These are phyloP conservation scores for Leccinum boreale DNA, from an alignment of 768 basidiomycete species.

Conservation along the genomic window DNA sequence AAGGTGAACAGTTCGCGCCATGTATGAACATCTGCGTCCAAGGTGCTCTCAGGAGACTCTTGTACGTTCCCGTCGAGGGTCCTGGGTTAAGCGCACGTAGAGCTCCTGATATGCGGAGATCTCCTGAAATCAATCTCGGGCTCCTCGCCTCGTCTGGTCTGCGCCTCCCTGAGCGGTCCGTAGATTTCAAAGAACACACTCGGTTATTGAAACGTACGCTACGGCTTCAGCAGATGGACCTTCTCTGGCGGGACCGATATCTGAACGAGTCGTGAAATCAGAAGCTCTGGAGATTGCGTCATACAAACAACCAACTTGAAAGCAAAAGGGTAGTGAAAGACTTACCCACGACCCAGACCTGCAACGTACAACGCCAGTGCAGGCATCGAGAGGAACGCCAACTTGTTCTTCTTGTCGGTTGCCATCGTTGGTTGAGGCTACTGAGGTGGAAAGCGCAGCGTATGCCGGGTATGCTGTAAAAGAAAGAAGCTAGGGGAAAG, in stretches of 20 bases:
- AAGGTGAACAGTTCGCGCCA: conserved; percentile 30
- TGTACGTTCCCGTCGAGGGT: conserved; percentile 17
- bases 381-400: conserved; percentile 87
- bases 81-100: no score
- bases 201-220: conserved; percentile 51
- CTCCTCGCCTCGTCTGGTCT: conserved; percentile 84
- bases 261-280: conserved; percentile 95
- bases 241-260: conserved; percentile 97
- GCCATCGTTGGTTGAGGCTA: conserved; percentile 31
- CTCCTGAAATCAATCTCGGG: conserved; percentile 57
- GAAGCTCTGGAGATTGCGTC: conserved; percentile 61
- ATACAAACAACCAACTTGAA: conserved; percentile 1
- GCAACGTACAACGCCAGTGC: conserved; percentile 97
- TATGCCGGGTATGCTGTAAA: no score
- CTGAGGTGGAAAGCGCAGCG: no score
- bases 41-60: conserved; percentile 27
- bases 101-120: no score
- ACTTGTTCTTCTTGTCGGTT: conserved; percentile 69
- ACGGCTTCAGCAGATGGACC: conserved; percentile 89
- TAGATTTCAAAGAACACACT: no score
- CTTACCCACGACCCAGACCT: conserved; percentile 95
- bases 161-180: conserved; percentile 62
- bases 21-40: conserved; percentile 22
- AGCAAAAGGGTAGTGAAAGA: conserved; percentile 3
- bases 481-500: no score